A percentile compares a stretch with the other conserved stretches of the same genome.
phyloP scores from a whole-genome alignment of 371 early-diverging fungal species.

The Nematocida homosporus region DNA sequence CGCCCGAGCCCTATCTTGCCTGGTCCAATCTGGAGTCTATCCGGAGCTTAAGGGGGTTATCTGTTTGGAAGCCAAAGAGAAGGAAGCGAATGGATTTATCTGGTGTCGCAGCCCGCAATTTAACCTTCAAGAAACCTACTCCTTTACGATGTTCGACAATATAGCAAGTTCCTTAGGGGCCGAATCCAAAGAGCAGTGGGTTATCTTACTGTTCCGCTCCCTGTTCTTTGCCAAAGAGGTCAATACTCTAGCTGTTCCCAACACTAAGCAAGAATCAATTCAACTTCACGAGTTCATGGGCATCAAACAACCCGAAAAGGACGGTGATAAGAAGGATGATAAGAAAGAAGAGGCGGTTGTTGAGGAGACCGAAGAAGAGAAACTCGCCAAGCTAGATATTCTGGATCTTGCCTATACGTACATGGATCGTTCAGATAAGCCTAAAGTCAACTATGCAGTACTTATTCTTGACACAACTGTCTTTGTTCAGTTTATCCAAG shows the following conservation, averaged over 20 bases:
- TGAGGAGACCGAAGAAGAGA: background rate
- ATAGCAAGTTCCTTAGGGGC: background rate
- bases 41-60: background rate
- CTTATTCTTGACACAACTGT: background rate
- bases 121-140: background rate
- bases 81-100: background rate
- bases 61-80: background rate
- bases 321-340: background rate
- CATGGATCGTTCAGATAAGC: background rate
- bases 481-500: background rate
- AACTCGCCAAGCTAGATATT: background rate
- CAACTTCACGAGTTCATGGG: background rate
- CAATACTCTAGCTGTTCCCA: background rate
- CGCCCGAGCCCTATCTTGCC: background rate
- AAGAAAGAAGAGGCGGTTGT: background rate
- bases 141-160: background rate
- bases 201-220: conserved; percentile 11
- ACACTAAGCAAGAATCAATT: background rate
- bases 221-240: background rate
- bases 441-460: background rate
- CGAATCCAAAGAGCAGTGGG: conserved; percentile 36
- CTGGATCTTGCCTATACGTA: background rate
- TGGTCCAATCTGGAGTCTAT: background rate
- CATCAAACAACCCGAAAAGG: background rate
- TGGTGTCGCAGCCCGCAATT: background rate